Conservation (phyloP, 1,284 basidiomycete species). For the Tausonia pullulans region DNA sequence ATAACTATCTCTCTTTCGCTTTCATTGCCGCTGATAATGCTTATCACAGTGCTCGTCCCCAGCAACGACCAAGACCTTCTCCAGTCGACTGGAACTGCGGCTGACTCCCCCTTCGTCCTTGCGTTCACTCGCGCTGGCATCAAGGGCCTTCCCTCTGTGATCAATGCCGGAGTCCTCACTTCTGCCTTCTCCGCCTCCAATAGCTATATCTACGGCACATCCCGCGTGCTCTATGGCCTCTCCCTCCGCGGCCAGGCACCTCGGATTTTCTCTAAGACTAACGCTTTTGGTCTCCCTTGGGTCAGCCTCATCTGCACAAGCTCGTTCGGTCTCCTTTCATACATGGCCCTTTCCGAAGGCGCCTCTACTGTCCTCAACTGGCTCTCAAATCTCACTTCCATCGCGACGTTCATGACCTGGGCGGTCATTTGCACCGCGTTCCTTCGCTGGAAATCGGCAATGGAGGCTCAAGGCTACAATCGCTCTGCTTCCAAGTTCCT, state of each 20-base stretch:
- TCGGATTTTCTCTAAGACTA: constrained; percentile 53
- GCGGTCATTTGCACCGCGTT: constrained; percentile 24
- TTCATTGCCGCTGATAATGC: constrained; percentile 51
- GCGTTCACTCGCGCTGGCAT: constrained; percentile 59
- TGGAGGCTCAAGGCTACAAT: constrained; percentile 22
- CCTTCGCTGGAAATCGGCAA: constrained; percentile 21
- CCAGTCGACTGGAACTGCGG: constrained; percentile 50
- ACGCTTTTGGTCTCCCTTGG: constrained; percentile 60
- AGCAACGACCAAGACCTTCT: constrained; percentile 49
- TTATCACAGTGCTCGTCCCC: constrained; percentile 64
- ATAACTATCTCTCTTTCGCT: constrained; percentile 23
- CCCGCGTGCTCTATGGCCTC: constrained; percentile 69
- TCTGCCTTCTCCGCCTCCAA: constrained; percentile 79
- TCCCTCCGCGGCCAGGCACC: constrained; percentile 66
- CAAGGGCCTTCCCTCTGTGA: constrained; percentile 56
- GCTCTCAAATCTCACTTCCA: constrained; percentile 35
- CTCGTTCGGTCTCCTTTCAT: constrained; percentile 58
- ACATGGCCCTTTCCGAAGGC: constrained; percentile 42
- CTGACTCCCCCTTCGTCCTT: constrained; percentile 64
- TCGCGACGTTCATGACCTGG: constrained; percentile 23
- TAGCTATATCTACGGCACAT: constrained; percentile 69
- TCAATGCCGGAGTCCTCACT: constrained; percentile 74
- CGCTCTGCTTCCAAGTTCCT: constrained; percentile 11
- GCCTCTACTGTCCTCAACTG: constrained; percentile 59
- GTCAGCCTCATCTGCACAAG: constrained; percentile 53